Percentiles rank a stretch among this genome's conserved stretches.
Evolutionary conservation across 192 early-diverging fungal genomes (phyloP).

Genomic region (Dissophora globulifera): DNA sequence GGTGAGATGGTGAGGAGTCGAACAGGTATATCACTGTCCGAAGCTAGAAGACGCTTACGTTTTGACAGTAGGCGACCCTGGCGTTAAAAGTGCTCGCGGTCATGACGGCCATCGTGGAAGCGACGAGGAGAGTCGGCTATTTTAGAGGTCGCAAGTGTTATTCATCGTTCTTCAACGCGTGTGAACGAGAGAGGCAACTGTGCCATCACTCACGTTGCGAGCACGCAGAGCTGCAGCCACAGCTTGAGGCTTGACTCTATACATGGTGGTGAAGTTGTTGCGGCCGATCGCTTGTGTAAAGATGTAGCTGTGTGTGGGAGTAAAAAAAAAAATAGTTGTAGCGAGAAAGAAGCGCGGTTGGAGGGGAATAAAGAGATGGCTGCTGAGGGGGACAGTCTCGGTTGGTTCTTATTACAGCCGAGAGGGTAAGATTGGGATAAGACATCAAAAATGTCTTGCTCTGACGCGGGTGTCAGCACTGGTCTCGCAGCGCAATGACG

Average conservation of each 20-base stretch:
- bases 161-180: background rate
- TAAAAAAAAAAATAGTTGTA: background rate
- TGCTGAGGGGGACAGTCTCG: too few relatives aligned
- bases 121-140: slow-evolving; percentile 20
- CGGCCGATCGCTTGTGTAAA: too few relatives aligned
- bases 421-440: background rate
- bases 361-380: background rate
- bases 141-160: too few relatives aligned
- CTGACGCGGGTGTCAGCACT: background rate
- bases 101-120: slow-evolving; percentile 13
- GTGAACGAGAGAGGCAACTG: background rate
- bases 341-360: background rate
- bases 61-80: slow-evolving; percentile 19
- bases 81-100: background rate
- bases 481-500: too few relatives aligned
- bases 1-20: background rate
- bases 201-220: slow-evolving; percentile 18
- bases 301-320: too few relatives aligned
- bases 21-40: too few relatives aligned
- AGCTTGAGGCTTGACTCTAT: slow-evolving; percentile 28
- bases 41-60: slow-evolving; percentile 22
- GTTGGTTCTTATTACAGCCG: too few relatives aligned
- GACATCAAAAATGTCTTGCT: background rate
- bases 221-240: slow-evolving; percentile 14
- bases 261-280: slow-evolving; percentile 11